Evolutionary conservation across 345 rosid genomes (phyloP).

Genomic region (Dimocarpus longan): DNA sequence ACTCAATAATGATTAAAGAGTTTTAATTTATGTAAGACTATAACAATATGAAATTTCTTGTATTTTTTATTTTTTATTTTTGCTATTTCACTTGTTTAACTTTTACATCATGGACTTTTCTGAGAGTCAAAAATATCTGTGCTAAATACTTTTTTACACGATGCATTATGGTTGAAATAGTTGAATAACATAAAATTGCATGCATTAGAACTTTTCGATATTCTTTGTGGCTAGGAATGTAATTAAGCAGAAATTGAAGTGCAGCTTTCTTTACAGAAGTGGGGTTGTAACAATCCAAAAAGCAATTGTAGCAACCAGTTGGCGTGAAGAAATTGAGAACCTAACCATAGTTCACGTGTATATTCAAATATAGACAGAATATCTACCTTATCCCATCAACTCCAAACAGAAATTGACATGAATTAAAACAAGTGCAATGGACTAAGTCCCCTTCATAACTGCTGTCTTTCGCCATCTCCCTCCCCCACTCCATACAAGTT

Average conservation of each 20-base stretch:
- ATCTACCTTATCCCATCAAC: neutral
- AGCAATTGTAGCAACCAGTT: slow-evolving; percentile 11
- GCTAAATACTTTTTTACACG: too few relatives aligned
- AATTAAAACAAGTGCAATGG: neutral
- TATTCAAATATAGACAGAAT: slow-evolving; percentile 9
- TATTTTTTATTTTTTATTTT: too few relatives aligned
- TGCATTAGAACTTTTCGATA: neutral
- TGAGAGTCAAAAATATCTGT: too few relatives aligned
- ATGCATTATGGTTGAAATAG: too few relatives aligned
- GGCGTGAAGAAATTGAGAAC: slow-evolving; percentile 7
- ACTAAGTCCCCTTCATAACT: slow-evolving; percentile 14
- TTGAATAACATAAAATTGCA: neutral
- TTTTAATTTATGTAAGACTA: too few relatives aligned
- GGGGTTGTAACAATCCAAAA: neutral
- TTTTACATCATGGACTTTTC: too few relatives aligned
- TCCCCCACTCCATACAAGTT: too few relatives aligned
- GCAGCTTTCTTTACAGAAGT: slow-evolving; percentile 13
- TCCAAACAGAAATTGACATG: slow-evolving; percentile 23
- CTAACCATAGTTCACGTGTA: slow-evolving; percentile 15
- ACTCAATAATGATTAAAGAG: neutral
- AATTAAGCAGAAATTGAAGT: slow-evolving; percentile 15
- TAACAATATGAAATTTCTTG: too few relatives aligned
- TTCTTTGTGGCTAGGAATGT: slow-evolving; percentile 4
- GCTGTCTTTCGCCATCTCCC: neutral
- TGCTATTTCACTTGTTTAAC: too few relatives aligned